Evolutionary conservation across 148 eudicot species (phyloP), one percentile per base, ranked within the genome.

Genomic region (Silene latifolia): DNA sequence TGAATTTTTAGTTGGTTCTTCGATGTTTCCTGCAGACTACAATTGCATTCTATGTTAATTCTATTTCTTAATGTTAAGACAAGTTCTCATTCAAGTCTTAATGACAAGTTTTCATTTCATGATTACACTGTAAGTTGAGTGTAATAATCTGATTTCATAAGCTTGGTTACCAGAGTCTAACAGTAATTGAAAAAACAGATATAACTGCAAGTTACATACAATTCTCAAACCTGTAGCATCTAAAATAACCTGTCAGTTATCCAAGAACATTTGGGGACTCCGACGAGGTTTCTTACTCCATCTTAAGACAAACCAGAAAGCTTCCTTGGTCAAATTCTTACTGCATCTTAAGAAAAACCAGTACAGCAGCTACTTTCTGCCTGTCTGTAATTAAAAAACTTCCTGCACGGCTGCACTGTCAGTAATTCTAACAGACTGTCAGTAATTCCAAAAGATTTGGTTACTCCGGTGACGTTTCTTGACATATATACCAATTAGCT

Each of bases 361-460:
- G 18, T 11, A 62, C 66, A 12, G 35, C 12, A 24, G 27, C 35
- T 23, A 3, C 65, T 23, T 23, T 62, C 63, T 42, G n/a, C 39
- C 14, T 51, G 56, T 51, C 54, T 5, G 56, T 12, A 51, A 4
- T 19, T 19, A 19, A 32, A 32, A 32, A 4, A 25, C 63, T 59
- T 59, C 56, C 18, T 51, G 56, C 17, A 51, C 2, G 3, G 17
- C 54, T 18, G 17, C 13, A 17, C 35, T 13, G 76, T 90, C 86
- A 92, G 83, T 90, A 90, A 79, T 90, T 95, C 99, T 98, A 95
- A 62, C 92, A 90, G 64, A 95, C 35, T 13, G 76, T 90, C 86
- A 92, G 83, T 90, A 90, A 79, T 90, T 95, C 99, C 99, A 95
- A 62, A 95, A 90, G 64, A 95, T 80, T 72, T 92, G 97, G 84